Evolutionary conservation across 306 rosid species (phyloP), one percentile per base, ranked within the genome.

Genomic region (Cicer judaicum): DNA sequence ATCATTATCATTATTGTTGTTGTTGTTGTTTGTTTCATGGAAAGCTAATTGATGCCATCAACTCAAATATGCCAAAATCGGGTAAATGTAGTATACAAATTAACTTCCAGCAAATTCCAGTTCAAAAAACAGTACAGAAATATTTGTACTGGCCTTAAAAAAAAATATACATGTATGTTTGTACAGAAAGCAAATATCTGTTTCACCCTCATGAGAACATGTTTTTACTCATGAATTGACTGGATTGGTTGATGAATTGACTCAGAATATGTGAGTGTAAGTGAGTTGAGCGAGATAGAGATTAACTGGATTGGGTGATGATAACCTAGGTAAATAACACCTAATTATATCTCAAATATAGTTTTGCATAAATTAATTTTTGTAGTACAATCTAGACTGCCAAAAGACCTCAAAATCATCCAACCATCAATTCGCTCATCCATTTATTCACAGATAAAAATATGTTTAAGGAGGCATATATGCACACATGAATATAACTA

Each of bases 391-490:
- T 71, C 18, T 70, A 54, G 67, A 62, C 50, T 53, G 50, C 11
- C 54, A 64, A 39, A 29, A 82, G 73, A 65, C 42, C 46, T 68
- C 43, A 38, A 62, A 44, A 68, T 29, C 79, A 72, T 40, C 74
- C 60, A 76, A 57, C 54, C 79, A 56, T 71, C 29, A 50, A 52
- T 67, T 68, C 36, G 43, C 38, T 56, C 16, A 73, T 50, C 65
- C 49, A 52, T 53, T 62, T 47, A 59, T 10, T 7, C 59, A 15
- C 5, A 71, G 29, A 47, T 42, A 76, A 72, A 43, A 8, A 60
- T 14, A 60, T 12, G 64, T 52, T 55, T n/a, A 73, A 74, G 43
- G 44, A 46, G 36, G 10, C 61, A 21, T 53, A 64, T 60, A 53
- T 13, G 78, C 11, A 81, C 11, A 44, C 40, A 69, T 64, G 69